These are phyloP conservation scores for Pisolithus albus DNA, from an alignment of 768 basidiomycete genomes.

Conservation along the genomic window DNA sequence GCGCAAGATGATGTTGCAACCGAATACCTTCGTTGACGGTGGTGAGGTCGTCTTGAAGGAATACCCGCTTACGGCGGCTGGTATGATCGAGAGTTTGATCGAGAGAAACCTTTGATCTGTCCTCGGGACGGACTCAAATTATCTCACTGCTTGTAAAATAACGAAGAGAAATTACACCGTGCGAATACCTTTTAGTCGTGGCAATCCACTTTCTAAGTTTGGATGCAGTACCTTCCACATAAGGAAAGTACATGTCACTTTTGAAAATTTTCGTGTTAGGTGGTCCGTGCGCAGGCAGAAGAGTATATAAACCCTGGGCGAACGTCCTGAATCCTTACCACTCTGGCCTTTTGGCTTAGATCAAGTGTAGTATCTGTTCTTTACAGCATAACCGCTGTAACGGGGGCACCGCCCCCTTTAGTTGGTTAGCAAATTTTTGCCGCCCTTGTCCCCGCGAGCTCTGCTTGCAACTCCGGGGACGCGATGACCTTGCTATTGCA, in stretches of 20 bases:
- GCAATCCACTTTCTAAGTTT: neutral
- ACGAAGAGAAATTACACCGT: neutral
- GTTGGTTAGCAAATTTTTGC: slow-evolving; percentile 54
- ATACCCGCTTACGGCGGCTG: slow-evolving; percentile 66
- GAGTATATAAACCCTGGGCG: neutral
- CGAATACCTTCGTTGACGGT: slow-evolving; percentile 64
- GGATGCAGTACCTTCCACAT: neutral
- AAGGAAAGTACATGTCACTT: neutral
- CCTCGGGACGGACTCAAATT: neutral
- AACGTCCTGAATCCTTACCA: slow-evolving; percentile 10
- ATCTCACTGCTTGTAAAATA: neutral
- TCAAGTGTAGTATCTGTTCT: slow-evolving; percentile 77
- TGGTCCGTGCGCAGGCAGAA: neutral
- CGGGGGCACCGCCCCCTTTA: slow-evolving; percentile 47
- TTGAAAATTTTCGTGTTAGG: neutral
- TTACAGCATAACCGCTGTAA: slow-evolving; percentile 56
- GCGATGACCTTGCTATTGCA: slow-evolving; percentile 29
- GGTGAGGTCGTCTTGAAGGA: slow-evolving; percentile 72
- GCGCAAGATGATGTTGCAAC: slow-evolving; percentile 80
- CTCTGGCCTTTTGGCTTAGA: slow-evolving; percentile 63
- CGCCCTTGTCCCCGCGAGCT: slow-evolving; percentile 40
- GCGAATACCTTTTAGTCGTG: too few species aligned
- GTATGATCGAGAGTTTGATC: slow-evolving; percentile 76
- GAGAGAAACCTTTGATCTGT: slow-evolving; percentile 48
- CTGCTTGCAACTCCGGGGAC: slow-evolving; percentile 28